These are phyloP conservation scores for Paraconiothyrium sp. DNA, from an alignment of 2,329 filamentous ascomycete genomes.

Conservation along the genomic window DNA sequence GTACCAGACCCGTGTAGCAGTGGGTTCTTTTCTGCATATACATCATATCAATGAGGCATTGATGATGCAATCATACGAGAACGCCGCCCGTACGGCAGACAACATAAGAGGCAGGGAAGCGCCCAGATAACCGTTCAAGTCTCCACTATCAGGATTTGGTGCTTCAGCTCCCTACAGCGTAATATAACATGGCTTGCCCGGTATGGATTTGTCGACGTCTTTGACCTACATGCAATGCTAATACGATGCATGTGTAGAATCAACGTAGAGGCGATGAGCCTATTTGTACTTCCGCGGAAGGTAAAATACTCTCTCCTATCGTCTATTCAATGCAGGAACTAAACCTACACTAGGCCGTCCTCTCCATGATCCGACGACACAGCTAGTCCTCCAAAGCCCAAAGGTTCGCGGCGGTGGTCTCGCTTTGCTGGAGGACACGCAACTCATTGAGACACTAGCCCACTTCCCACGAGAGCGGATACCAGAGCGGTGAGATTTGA, in stretches of 20 bases:
- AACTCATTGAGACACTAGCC: conserved; percentile 68
- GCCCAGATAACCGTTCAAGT: too few species aligned
- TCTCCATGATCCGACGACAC: conserved; percentile 32
- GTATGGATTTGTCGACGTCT: too few species aligned
- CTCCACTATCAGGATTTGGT: too few species aligned
- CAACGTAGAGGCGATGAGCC: neutral
- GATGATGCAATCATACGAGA: neutral
- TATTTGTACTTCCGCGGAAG: neutral
- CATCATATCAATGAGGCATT: neutral
- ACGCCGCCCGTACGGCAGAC: too few species aligned
- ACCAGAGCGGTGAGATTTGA: conserved; percentile 55
- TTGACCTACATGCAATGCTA: too few species aligned
- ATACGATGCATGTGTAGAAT: too few species aligned
- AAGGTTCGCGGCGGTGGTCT: conserved; percentile 48
- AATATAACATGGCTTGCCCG: too few species aligned
- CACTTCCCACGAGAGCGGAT: conserved; percentile 71
- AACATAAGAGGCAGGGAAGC: neutral
- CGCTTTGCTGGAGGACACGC: conserved; percentile 64
- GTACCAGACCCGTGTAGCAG: too few species aligned
- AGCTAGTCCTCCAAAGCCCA: conserved; percentile 32
- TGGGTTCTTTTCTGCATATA: too few species aligned
- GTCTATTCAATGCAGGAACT: too few species aligned
- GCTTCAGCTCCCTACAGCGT: too few species aligned
- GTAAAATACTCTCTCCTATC: too few species aligned
- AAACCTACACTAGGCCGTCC: conserved; percentile 18